These are phyloP conservation scores for Hyphopichia buzzinii DNA, from an alignment of 1,139 yeast species.

Conservation along the genomic window DNA sequence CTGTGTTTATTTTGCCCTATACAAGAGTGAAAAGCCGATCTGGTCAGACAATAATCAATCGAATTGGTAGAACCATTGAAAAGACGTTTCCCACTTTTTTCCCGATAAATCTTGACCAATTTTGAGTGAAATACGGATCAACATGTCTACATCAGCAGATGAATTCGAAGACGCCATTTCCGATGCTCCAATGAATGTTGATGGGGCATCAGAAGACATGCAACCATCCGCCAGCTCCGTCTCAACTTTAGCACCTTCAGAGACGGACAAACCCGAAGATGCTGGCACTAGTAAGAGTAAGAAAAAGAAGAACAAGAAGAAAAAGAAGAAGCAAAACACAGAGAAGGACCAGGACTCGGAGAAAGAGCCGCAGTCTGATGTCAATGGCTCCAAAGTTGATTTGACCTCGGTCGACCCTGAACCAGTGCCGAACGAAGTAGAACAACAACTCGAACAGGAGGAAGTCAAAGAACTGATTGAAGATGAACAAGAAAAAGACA, in stretches of 20 bases:
- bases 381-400: neutral
- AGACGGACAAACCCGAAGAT: neutral
- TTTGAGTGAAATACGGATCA: too few species aligned
- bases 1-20: too few species aligned
- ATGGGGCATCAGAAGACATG: conserved; percentile 8
- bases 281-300: conserved; percentile 2
- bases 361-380: neutral
- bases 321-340: neutral
- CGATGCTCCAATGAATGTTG: conserved; percentile 4
- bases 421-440: neutral
- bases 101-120: too few species aligned
- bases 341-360: conserved; percentile 1
- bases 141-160: conserved; percentile 16
- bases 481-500: neutral
- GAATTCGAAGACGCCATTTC: conserved; percentile 21
- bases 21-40: too few species aligned
- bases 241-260: neutral
- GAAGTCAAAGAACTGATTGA: neutral
- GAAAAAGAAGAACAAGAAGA: conserved; percentile 5
- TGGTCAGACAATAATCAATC: too few species aligned
- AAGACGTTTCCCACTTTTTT: too few species aligned
- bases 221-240: neutral
- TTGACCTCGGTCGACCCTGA: neutral
- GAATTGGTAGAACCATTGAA: too few species aligned
- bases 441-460: neutral